These are phyloP conservation scores for Melastoma malabathricum DNA, from an alignment of 345 rosid species.

Conservation along the genomic window DNA sequence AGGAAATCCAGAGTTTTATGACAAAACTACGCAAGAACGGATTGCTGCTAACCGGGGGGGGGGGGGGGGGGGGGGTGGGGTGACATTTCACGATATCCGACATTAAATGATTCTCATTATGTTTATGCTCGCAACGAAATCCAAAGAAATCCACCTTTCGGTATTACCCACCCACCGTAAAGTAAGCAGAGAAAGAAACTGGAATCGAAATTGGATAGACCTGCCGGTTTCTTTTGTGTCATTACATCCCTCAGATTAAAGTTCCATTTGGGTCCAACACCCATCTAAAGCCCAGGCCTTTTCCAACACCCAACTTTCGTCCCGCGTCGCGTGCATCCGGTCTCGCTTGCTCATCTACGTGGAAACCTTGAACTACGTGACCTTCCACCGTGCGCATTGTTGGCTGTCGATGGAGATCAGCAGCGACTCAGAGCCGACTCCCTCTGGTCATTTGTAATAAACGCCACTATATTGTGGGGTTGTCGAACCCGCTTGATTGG, in stretches of 20 bases:
- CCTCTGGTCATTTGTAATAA: conserved; percentile 41
- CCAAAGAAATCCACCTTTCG: neutral
- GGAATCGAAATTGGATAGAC: neutral
- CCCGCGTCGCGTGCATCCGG: conserved; percentile 56
- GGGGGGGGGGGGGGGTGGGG: too few relatives aligned
- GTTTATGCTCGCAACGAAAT: neutral
- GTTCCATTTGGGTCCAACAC: too few relatives aligned
- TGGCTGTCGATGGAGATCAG: conserved; percentile 24
- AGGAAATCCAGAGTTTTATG: neutral
- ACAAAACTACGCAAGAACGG: neutral
- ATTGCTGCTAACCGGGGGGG: neutral
- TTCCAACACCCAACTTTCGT: too few relatives aligned
- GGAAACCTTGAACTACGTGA: conserved; percentile 62
- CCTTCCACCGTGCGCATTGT: conserved; percentile 52
- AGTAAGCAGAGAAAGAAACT: neutral
- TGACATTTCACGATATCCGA: too few relatives aligned
- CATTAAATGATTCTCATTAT: too few relatives aligned
- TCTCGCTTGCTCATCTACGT: conserved; percentile 54
- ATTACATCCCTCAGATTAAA: too few relatives aligned
- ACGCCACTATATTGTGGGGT: conserved; percentile 46
- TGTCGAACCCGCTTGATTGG: conserved; percentile 36
- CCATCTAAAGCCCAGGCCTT: too few relatives aligned
- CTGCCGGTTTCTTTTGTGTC: too few relatives aligned
- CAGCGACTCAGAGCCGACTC: conserved; percentile 40
- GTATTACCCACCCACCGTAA: neutral